Base-by-base conservation (phyloP, 2,329 filamentous ascomycete genomes). In the Bimuria novae-zelandiae region DNA sequence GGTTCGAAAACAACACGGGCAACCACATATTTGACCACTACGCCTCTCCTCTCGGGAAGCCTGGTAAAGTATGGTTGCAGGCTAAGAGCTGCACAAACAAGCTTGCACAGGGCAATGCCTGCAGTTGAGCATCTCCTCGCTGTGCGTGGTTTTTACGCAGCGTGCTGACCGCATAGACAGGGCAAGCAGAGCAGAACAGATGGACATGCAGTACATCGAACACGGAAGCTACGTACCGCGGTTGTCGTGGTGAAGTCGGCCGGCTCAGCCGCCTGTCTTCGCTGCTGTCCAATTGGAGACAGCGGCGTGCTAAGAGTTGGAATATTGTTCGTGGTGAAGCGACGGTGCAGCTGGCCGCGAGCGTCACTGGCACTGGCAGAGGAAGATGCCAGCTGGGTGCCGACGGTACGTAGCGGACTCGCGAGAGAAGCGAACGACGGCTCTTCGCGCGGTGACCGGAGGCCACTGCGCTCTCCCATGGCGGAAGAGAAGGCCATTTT, bases 321-420 rank as follows among this genome's bases (percentile, higher is more conserved):
- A 82, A 77, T 90, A 87, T 77, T 96, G 67, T 80, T 95, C 52
- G 92, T 94, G 59, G 93, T 97, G 77, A 97, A 97, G 71, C 93
- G 89, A 69, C 93, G 88, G 76, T 92, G 90, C 72, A 97, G 81
- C 65, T 86, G 87, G 59, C 85, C 84, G 75, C 92, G 87, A 61
- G 84, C 83, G 70, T 96, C 90, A 74, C 85, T 82, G 59, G 82
- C 90, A 74, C 85, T 82, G 59, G 82, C 73, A 56, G 79, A 74
- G 51, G 79, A 73, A 43, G 77, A 56, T 59, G 79, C 80, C 73
- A 86, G 80, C 69, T 86, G 84, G 69, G 79, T 81, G 69, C 84
- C 82, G 74, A 88, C 88, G 72, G 76, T 75, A 59, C 89, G 86
- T 64, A 85, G 84, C 69, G 76, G 87, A 67, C 89, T 88, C 7